A percentile compares a stretch with the other conserved stretches of the same genome.
phyloP scores from a whole-genome alignment of 805 yeast genomes.

The Starmerella apicola region DNA sequence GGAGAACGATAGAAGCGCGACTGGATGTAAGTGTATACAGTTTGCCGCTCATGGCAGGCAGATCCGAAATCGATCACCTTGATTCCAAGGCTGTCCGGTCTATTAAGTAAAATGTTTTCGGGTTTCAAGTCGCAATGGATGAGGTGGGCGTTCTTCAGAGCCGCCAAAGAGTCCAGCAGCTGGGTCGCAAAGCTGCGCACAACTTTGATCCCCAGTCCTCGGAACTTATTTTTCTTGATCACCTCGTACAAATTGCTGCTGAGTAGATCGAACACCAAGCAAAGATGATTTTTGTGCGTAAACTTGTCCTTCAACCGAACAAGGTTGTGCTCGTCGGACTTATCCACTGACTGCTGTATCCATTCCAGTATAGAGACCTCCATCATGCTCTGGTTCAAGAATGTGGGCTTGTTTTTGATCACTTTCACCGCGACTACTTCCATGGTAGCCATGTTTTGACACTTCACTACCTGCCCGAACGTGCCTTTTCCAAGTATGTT shows the following conservation, averaged over 20 bases:
- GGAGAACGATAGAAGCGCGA: constrained; percentile 91
- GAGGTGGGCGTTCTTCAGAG: constrained; percentile 67
- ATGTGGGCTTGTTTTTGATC: constrained; percentile 83
- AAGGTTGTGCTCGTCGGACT: constrained; percentile 60
- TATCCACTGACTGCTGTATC: constrained; percentile 58
- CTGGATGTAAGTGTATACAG: constrained; percentile 82
- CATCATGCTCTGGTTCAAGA: constrained; percentile 77
- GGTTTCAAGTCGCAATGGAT: constrained; percentile 97
- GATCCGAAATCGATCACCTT: constrained; percentile 94
- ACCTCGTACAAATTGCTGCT: constrained; percentile 83
- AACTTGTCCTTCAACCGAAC: constrained; percentile 75
- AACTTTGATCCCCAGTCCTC: constrained; percentile 70
- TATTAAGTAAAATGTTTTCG: constrained; percentile 73
- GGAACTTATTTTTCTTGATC: constrained; percentile 83
- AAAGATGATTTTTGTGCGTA: constrained; percentile 82
- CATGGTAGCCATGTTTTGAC: constrained; percentile 67
- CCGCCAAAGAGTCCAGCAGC: constrained; percentile 64
- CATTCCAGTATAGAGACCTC: constrained; percentile 81
- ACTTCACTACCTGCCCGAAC: constrained; percentile 95
- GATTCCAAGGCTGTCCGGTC: constrained; percentile 70
- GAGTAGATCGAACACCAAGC: constrained; percentile 81
- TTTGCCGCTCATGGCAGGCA: constrained; percentile 84
- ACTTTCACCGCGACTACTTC: constrained; percentile 90
- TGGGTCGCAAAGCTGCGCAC: constrained; percentile 72
- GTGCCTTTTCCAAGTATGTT: constrained; percentile 94